Base-by-base conservation (phyloP, 768 basidiomycete genomes). In the Epithele typhae region DNA sequence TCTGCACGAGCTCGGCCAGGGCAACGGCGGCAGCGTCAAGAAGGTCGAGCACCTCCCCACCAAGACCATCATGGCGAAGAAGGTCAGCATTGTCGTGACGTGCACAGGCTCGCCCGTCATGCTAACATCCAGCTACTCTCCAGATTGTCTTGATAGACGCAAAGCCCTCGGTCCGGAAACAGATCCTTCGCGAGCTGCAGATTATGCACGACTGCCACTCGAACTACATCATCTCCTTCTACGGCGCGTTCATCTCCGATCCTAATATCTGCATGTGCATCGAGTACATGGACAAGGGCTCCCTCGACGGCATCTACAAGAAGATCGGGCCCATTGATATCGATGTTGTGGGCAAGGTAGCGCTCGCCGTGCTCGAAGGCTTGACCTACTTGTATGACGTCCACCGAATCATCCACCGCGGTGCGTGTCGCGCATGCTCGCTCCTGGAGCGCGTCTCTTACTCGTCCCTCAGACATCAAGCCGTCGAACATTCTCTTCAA, bases 211-310 rank as follows among this genome's bases (percentile, higher is more conserved):
- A 96, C 67, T 98, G 95, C 68, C 76, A 86, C 55, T 94, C 91
- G 6, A 79, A 78, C 45, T 90, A 92, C 66, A 99, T 99, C 64
- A 88, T 99, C 58, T 93, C 90, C 0, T 99, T 97, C 72, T 94
- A 87, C 63, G 96, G 96, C 51, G 96, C 96, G 43, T 99, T 92
- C 70, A 74, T 98, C 25, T 83, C 88, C 3, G 96, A 99, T 66
- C 95, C 95, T 11, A 97, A 98, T 60, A 95, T 99, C 62, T 96
- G 96, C 67, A 95, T 97, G 43, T 98, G 93, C 69, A 97, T 99
- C 86, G 96, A 99, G 64, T 89, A 68, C 66, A 87, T 87, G 89
- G 87, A 95, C 75, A 93, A 91, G 65, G 89, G 92, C 51, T 92
- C 85, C 8, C 74, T 96, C 8, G 96, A 99, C 64, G 82, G 85